Conservation (phyloP, 2,329 filamentous ascomycete genomes). For the Tricladium varicosporioides region DNA sequence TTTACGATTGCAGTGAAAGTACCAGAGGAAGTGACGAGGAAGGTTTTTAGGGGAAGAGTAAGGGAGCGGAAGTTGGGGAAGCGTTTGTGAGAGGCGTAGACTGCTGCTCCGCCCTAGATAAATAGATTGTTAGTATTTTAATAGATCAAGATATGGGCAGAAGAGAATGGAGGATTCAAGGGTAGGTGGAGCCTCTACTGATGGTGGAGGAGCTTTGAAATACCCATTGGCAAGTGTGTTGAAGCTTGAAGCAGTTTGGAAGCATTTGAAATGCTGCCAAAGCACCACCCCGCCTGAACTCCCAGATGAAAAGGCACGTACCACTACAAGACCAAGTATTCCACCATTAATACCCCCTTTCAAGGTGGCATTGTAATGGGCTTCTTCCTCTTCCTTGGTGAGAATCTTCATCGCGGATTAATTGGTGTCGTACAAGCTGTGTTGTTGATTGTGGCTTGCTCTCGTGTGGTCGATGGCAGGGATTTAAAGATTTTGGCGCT, state of each 20-base stretch:
- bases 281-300: too few species aligned
- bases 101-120: conserved; percentile 47
- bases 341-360: conserved; percentile 78
- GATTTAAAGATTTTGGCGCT: neutral
- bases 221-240: too few species aligned
- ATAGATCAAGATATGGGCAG: neutral
- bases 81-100: conserved; percentile 62
- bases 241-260: too few species aligned
- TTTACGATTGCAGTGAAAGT: conserved; percentile 88
- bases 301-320: conserved; percentile 48
- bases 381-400: conserved; percentile 86
- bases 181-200: neutral
- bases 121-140: conserved; percentile 5
- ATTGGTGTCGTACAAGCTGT: neutral
- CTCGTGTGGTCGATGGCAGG: neutral
- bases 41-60: conserved; percentile 85
- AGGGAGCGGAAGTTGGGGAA: conserved; percentile 77
- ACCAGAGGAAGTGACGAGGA: conserved; percentile 77
- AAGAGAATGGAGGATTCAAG: neutral
- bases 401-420: conserved; percentile 77
- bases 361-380: conserved; percentile 79
- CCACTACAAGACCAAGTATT: conserved; percentile 62
- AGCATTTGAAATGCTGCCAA: too few species aligned
- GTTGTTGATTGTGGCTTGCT: neutral
- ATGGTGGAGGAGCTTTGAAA: too few species aligned